Conservation (phyloP, 2,329 filamentous ascomycete species). For the Laburnicola sp. region DNA sequence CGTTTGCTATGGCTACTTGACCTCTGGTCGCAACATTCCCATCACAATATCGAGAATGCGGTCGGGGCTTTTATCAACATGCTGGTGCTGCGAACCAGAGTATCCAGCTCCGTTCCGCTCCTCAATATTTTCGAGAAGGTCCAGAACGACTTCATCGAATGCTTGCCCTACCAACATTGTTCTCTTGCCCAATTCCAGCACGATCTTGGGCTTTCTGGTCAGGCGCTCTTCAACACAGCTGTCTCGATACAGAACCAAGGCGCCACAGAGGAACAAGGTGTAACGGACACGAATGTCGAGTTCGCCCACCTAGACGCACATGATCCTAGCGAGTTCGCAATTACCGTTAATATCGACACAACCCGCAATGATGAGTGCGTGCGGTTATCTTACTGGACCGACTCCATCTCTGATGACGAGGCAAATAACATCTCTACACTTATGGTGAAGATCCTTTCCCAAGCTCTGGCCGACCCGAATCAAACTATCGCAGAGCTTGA, state of each 20-base stretch:
- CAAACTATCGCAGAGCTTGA: conserved; percentile 35
- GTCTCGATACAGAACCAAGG: conserved; percentile 41
- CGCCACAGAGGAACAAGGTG: conserved; percentile 9
- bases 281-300: conserved; percentile 19
- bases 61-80: conserved; percentile 54
- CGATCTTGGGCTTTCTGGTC: conserved; percentile 41
- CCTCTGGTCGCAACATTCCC: conserved; percentile 49
- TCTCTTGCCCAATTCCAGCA: conserved; percentile 53
- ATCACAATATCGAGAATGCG: conserved; percentile 51
- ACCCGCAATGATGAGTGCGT: conserved; percentile 35
- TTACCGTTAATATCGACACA: conserved; percentile 40
- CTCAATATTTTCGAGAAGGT: conserved; percentile 31
- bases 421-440: conserved; percentile 31
- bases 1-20: conserved; percentile 44
- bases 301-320: conserved; percentile 36
- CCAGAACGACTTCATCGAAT: conserved; percentile 38
- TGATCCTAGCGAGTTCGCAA: conserved; percentile 39
- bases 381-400: conserved; percentile 39
- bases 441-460: conserved; percentile 31
- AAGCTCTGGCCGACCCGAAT: conserved; percentile 24
- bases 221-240: conserved; percentile 54
- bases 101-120: conserved; percentile 22
- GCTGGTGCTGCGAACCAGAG: conserved; percentile 31
- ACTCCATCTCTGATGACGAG: conserved; percentile 33
- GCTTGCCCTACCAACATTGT: conserved; percentile 38